phyloP scores from a whole-genome alignment of 2,329 filamentous ascomycete genomes.

The Xylaria arbuscula region DNA sequence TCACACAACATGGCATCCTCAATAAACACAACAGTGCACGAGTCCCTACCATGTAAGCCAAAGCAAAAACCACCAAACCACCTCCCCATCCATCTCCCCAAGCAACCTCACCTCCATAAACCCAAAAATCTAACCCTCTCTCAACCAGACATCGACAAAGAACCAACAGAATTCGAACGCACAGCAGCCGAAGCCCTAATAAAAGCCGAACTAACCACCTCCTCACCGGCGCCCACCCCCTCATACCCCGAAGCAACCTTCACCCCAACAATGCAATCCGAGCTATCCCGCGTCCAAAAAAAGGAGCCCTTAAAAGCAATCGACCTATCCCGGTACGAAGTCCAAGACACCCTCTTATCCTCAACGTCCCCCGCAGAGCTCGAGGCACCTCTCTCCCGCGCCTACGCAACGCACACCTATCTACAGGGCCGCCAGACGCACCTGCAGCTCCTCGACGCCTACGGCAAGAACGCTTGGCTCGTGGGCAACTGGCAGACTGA shows the following conservation, averaged over 20 bases:
- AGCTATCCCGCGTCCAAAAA: conserved; percentile 72
- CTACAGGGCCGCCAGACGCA: conserved; percentile 63
- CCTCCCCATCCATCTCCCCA: conserved; percentile 9
- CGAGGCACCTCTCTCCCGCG: conserved; percentile 60
- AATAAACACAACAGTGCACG: conserved; percentile 75
- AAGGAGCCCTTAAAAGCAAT: conserved; percentile 71
- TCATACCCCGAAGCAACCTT: conserved; percentile 67
- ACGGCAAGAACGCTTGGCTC: conserved; percentile 93
- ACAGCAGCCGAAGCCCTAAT: conserved; percentile 77
- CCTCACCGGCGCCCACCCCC: conserved; percentile 57
- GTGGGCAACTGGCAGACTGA: conserved; percentile 85
- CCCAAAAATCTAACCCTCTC: conserved; percentile 29
- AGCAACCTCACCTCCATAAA: background rate
- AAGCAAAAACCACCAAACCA: background rate
- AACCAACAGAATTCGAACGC: conserved; percentile 72
- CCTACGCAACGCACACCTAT: conserved; percentile 64
- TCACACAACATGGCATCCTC: conserved; percentile 64
- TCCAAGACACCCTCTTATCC: conserved; percentile 65
- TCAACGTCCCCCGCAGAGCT: conserved; percentile 61
- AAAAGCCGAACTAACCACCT: conserved; percentile 66
- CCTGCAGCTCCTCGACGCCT: conserved; percentile 79
- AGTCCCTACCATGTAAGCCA: conserved; percentile 80
- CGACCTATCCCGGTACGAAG: conserved; percentile 86
- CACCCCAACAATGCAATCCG: conserved; percentile 72
- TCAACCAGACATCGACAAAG: conserved; percentile 79